phyloP scores from a whole-genome alignment of 1,139 yeast species.

The Yamadazyma epiphylla region DNA sequence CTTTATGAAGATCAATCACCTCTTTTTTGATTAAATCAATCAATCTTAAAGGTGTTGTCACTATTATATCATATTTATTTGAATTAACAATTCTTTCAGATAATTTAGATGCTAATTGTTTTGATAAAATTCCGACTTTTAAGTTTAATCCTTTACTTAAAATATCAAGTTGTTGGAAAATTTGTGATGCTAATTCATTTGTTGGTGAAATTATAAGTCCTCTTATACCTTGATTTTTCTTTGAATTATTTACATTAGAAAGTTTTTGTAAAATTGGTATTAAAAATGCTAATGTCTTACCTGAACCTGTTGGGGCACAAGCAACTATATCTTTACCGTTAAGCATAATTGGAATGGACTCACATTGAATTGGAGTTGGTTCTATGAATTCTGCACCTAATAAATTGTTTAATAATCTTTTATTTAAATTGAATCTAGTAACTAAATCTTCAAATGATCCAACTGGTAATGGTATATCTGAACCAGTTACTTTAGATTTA shows the following conservation, averaged over 20 bases:
- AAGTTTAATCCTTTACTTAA: conserved; percentile 54
- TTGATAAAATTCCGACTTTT: conserved; percentile 63
- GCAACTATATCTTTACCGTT: conserved; percentile 70
- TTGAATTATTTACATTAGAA: conserved; percentile 20
- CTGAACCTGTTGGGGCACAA: conserved; percentile 94
- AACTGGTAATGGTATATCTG: conserved; percentile 80
- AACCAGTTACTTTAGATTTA: conserved; percentile 67
- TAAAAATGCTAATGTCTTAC: conserved; percentile 84
- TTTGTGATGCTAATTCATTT: conserved; percentile 78
- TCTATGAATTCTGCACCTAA: conserved; percentile 67
- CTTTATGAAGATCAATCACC: conserved; percentile 53
- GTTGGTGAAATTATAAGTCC: conserved; percentile 91
- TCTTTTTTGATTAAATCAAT: conserved; percentile 72
- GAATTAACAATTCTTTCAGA: conserved; percentile 54
- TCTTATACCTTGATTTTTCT: conserved; percentile 49
- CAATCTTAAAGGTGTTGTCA: conserved; percentile 85
- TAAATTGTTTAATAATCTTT: conserved; percentile 60
- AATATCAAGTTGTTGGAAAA: conserved; percentile 63
- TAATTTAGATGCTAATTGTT: conserved; percentile 70
- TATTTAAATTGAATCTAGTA: conserved; percentile 62
- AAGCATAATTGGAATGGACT: conserved; percentile 69
- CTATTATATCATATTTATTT: conserved; percentile 72
- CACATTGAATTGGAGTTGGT: conserved; percentile 92
- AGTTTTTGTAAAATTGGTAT: conserved; percentile 72
- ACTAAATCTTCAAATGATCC: conserved; percentile 83